Evolutionary conservation across 192 early-diverging fungal species (phyloP).

Genomic region (Endogone sp.): DNA sequence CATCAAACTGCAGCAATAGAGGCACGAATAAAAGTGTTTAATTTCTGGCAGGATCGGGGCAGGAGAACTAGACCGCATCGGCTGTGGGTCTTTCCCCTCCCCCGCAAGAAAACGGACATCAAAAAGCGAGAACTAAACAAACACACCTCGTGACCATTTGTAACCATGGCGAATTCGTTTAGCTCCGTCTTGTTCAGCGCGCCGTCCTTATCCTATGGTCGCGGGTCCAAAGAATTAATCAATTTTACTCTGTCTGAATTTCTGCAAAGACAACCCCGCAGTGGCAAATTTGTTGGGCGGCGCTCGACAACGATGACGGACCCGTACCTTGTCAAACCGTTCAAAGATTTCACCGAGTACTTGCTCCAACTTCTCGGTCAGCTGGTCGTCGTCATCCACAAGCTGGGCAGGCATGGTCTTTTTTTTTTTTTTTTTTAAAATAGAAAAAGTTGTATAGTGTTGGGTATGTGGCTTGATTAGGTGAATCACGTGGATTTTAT

Average conservation of each 20-base stretch:
- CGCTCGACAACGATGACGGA: too few species aligned
- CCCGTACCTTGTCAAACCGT: slow-evolving; percentile 30
- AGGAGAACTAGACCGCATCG: too few species aligned
- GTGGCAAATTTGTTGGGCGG: too few species aligned
- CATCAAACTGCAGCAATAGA: slow-evolving; percentile 7
- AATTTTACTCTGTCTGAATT: not conserved
- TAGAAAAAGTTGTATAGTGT: not conserved
- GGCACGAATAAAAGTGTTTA: not conserved
- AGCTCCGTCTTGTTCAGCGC: slow-evolving; percentile 38
- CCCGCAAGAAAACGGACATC: not conserved
- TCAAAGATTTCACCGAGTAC: slow-evolving; percentile 31
- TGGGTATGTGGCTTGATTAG: too few species aligned
- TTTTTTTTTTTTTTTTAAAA: not conserved
- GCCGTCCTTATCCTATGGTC: slow-evolving; percentile 31
- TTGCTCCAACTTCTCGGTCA: slow-evolving; percentile 1
- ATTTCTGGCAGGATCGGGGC: too few species aligned
- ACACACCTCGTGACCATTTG: slow-evolving; percentile 45
- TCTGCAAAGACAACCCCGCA: too few species aligned
- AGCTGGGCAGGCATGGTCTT: not conserved
- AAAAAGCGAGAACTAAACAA: not conserved
- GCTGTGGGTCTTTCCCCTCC: not conserved
- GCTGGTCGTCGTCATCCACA: not conserved
- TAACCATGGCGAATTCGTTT: slow-evolving; percentile 44
- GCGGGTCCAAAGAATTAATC: not conserved
- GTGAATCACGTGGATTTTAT: too few species aligned